phyloP scores from a whole-genome alignment of 2,329 filamentous ascomycete species.

The Phoma sp. region DNA sequence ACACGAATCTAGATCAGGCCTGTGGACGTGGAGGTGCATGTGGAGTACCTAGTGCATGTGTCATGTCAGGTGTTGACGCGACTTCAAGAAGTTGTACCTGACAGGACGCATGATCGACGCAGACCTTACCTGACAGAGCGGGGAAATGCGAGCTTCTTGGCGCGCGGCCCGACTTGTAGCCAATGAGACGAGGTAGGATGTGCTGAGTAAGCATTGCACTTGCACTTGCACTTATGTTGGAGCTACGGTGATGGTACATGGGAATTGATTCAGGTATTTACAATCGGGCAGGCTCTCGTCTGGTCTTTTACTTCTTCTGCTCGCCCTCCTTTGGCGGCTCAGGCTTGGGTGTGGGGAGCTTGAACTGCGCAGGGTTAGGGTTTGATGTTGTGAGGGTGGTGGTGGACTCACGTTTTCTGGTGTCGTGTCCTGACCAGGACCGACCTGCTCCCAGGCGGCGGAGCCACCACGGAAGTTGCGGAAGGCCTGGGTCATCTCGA shows the following conservation, averaged over 20 bases:
- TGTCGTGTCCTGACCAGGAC: slow-evolving; percentile 75
- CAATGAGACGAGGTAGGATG: not conserved
- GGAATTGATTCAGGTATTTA: slow-evolving; percentile 47
- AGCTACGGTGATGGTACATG: slow-evolving; percentile 14
- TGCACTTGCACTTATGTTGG: not conserved
- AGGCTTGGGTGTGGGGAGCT: slow-evolving; percentile 92
- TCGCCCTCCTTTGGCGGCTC: slow-evolving; percentile 85
- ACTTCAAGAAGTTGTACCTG: not conserved
- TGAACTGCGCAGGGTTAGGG: slow-evolving; percentile 66
- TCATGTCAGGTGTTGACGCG: not conserved
- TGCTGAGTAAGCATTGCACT: slow-evolving; percentile 6
- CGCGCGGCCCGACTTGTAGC: slow-evolving; percentile 2
- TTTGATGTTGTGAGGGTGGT: slow-evolving; percentile 8
- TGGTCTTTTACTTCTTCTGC: slow-evolving; percentile 77
- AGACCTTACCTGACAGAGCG: slow-evolving; percentile 1
- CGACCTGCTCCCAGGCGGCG: slow-evolving; percentile 70
- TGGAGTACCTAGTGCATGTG: slow-evolving; percentile 8
- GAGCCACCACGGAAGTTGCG: slow-evolving; percentile 93
- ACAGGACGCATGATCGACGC: not conserved
- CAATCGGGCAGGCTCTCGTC: slow-evolving; percentile 24
- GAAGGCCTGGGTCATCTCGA: slow-evolving; percentile 98
- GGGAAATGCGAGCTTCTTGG: slow-evolving; percentile 6
- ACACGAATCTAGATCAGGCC: not conserved
- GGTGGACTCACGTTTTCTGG: slow-evolving; percentile 67
- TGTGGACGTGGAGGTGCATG: slow-evolving; percentile 1